Conservation (phyloP, 768 basidiomycete genomes). For the Coprinopsis strossmayeri region DNA sequence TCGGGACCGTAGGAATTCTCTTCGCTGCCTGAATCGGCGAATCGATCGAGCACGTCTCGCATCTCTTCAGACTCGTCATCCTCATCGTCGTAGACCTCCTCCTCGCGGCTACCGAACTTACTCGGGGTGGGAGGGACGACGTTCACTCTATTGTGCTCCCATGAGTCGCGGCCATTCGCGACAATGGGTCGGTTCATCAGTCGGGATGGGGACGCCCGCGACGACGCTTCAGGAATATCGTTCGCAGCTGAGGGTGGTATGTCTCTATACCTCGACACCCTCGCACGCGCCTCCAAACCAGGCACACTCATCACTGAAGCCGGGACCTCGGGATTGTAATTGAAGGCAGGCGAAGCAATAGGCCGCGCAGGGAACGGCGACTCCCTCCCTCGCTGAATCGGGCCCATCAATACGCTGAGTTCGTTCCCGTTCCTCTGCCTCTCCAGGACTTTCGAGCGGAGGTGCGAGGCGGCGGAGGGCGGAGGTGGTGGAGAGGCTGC, state of each 20-base stretch:
- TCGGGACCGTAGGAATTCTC: conserved; percentile 4
- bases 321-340: background rate
- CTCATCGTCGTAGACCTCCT: too few species aligned
- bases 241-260: too few species aligned
- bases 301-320: background rate
- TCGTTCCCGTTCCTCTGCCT: conserved; percentile 1
- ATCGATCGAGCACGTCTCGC: conserved; percentile 11
- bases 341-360: conserved; percentile 12
- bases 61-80: background rate
- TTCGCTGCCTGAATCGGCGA: conserved; percentile 10
- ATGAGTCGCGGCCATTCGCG: too few species aligned
- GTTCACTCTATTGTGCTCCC: too few species aligned
- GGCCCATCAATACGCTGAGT: background rate
- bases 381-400: conserved; percentile 39
- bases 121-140: too few species aligned
- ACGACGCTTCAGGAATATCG: too few species aligned
- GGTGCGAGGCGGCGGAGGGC: background rate
- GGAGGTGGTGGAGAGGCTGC: conserved; percentile 4
- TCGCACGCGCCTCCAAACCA: background rate
- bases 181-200: background rate
- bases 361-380: conserved; percentile 46
- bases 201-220: too few species aligned
- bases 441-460: conserved; percentile 2
- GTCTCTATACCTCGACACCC: background rate
- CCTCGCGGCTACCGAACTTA: too few species aligned